Percentiles rank a stretch among this genome's conserved stretches.
phyloP scores from a whole-genome alignment of 2,329 filamentous ascomycete species.

The Sarocladium oryzae region DNA sequence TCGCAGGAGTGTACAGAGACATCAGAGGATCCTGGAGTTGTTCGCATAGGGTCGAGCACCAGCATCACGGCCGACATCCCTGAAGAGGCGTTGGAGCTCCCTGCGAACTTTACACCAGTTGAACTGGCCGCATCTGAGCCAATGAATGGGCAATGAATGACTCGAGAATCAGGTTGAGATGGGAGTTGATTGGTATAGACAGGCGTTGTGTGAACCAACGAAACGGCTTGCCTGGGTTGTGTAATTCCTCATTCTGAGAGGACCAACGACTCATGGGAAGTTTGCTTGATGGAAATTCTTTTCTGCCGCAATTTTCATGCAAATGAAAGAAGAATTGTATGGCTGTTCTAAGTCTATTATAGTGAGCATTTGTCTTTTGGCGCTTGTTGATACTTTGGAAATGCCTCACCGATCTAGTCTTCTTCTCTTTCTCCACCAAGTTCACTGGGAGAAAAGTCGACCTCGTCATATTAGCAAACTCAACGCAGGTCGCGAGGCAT shows the following conservation, averaged over 20 bases:
- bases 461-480: background rate
- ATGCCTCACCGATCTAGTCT: conserved; percentile 1
- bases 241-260: too few relatives aligned
- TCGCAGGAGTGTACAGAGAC: background rate
- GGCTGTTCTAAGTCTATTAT: too few relatives aligned
- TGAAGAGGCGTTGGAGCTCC: background rate
- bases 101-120: background rate
- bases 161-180: background rate
- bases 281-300: too few relatives aligned
- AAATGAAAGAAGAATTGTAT: too few relatives aligned
- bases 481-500: too few relatives aligned
- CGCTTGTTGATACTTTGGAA: background rate
- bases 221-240: too few relatives aligned
- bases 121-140: background rate
- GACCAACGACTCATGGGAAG: too few relatives aligned
- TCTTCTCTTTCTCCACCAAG: too few relatives aligned
- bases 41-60: background rate
- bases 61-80: background rate
- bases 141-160: background rate
- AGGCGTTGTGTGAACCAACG: too few relatives aligned
- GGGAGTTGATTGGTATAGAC: background rate
- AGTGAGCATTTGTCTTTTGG: too few relatives aligned
- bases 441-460: background rate
- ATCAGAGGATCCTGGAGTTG: background rate
- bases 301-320: too few relatives aligned